Evolutionary conservation across 2,329 filamentous ascomycete genomes (phyloP).

Genomic region (Colletotrichum sp.): DNA sequence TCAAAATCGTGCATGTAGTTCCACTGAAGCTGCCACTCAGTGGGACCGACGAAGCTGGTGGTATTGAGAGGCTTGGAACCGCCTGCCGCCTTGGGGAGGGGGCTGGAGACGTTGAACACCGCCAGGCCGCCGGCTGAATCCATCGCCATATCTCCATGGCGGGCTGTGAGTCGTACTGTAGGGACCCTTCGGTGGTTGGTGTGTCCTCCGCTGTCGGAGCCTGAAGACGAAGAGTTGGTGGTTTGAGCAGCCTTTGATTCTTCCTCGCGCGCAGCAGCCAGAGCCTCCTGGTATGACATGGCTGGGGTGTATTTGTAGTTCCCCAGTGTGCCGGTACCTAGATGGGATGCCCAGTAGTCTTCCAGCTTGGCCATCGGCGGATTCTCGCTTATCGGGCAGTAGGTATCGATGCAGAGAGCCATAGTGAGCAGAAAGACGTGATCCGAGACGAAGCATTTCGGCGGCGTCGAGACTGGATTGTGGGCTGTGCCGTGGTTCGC

Average conservation of each 20-base stretch:
- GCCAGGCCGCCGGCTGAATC: neutral
- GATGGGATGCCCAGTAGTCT: constrained; percentile 2
- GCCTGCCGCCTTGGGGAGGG: constrained; percentile 28
- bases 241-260: constrained; percentile 19
- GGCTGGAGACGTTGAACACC: constrained; percentile 32
- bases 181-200: neutral
- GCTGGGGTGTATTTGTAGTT: constrained; percentile 13
- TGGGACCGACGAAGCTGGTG: neutral
- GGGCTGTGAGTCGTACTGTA: neutral
- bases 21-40: constrained; percentile 39
- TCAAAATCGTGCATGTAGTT: constrained; percentile 59
- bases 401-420: constrained; percentile 31
- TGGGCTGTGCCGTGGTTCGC: neutral
- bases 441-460: constrained; percentile 29
- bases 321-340: constrained; percentile 7
- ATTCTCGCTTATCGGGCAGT: constrained; percentile 15
- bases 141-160: constrained; percentile 16
- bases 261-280: constrained; percentile 20
- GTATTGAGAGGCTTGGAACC: constrained; percentile 19
- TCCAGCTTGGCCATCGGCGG: neutral
- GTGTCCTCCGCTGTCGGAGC: neutral
- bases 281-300: constrained; percentile 1
- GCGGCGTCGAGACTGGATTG: constrained; percentile 24
- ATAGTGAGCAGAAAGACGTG: constrained; percentile 29
- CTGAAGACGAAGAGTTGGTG: neutral